phyloP scores from a whole-genome alignment of 208 protist genomes.

The Acanthamoeba healyi region DNA sequence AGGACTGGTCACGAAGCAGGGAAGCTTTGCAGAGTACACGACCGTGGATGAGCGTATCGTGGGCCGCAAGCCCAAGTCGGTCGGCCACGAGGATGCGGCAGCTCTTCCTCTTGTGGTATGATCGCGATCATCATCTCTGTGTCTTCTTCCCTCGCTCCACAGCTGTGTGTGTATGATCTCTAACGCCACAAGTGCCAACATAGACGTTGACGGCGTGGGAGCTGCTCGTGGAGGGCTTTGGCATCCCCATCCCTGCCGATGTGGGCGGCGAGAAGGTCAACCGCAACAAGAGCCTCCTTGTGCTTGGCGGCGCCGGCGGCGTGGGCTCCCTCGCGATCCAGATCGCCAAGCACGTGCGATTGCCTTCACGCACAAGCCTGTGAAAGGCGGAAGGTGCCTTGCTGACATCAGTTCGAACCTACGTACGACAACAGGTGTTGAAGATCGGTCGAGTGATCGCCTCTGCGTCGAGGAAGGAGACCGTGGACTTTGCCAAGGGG shows the following conservation, averaged over 20 bases:
- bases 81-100: conserved; percentile 51
- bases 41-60: conserved; percentile 41
- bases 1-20: not conserved
- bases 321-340: conserved; percentile 62
- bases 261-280: not conserved
- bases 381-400: not conserved
- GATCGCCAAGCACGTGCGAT: conserved; percentile 42
- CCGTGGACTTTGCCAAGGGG: not conserved
- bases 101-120: conserved; percentile 14
- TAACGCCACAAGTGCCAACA: not conserved
- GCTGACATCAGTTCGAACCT: not conserved
- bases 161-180: too few species aligned
- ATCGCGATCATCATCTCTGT: not conserved
- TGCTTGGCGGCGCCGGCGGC: conserved; percentile 47
- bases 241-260: not conserved
- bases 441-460: conserved; percentile 68
- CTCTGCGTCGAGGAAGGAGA: conserved; percentile 29
- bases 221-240: conserved; percentile 50
- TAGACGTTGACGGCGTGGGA: conserved; percentile 64
- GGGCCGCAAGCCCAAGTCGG: not conserved
- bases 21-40: conserved; percentile 47
- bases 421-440: not conserved
- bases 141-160: not conserved
- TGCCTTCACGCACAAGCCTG: too few species aligned
- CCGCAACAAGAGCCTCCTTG: conserved; percentile 28